Evolutionary conservation across 768 basidiomycete genomes (phyloP).

Genomic region (Favolaschia claudopus): DNA sequence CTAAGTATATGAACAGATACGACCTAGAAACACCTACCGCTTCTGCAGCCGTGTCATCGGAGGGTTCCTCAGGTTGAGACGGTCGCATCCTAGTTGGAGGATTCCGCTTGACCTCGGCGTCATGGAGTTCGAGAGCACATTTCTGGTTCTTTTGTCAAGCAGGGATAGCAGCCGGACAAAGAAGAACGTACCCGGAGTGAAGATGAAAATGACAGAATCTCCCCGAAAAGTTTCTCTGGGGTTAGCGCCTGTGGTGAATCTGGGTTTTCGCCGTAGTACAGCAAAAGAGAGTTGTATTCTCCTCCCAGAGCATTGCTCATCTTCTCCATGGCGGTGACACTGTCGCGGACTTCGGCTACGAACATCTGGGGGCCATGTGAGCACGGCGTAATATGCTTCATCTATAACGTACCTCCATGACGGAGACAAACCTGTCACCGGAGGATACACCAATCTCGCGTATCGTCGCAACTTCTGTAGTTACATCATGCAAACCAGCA

Average conservation of each 20-base stretch:
- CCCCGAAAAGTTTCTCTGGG: slow-evolving; percentile 84
- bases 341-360: slow-evolving; percentile 52
- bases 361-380: slow-evolving; percentile 50
- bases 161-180: neutral
- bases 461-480: slow-evolving; percentile 59
- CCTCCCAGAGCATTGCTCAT: slow-evolving; percentile 63
- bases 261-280: slow-evolving; percentile 82
- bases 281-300: slow-evolving; percentile 66
- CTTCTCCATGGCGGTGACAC: slow-evolving; percentile 70
- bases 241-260: slow-evolving; percentile 69
- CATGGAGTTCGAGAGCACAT: slow-evolving; percentile 73
- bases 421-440: slow-evolving; percentile 67
- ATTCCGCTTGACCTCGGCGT: slow-evolving; percentile 48
- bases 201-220: slow-evolving; percentile 77
- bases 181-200: slow-evolving; percentile 59
- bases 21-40: slow-evolving; percentile 26
- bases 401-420: slow-evolving; percentile 68
- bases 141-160: slow-evolving; percentile 53
- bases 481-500: slow-evolving; percentile 62
- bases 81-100: slow-evolving; percentile 31
- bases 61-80: slow-evolving; percentile 32
- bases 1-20: slow-evolving; percentile 4
- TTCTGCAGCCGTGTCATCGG: slow-evolving; percentile 27
- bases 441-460: slow-evolving; percentile 37
- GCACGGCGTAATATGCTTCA: neutral